phyloP scores from a whole-genome alignment of 495 filamentous ascomycete species.

The Trichoderma orchidacearum region DNA sequence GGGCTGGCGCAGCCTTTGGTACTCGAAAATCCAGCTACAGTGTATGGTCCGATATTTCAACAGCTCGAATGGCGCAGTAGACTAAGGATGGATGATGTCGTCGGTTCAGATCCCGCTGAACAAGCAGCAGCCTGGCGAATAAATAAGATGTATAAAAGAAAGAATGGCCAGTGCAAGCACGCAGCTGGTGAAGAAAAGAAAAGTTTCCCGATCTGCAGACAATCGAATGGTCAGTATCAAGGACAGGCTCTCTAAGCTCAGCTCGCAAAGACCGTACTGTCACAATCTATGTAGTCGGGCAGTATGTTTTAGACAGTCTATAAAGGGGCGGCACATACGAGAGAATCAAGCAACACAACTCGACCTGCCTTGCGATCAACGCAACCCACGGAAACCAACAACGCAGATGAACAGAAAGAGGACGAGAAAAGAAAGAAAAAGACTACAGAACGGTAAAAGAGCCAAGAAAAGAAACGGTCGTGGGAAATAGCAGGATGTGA shows the following conservation, averaged over 20 bases:
- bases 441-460: not conserved
- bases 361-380: not conserved
- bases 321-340: slow-evolving; percentile 3
- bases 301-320: no score
- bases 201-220: not conserved
- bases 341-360: not conserved
- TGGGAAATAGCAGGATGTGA: not conserved
- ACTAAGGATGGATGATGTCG: not conserved
- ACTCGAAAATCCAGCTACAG: no score
- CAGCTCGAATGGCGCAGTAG: not conserved
- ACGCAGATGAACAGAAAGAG: slow-evolving; percentile 1
- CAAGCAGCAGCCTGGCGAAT: slow-evolving; percentile 16
- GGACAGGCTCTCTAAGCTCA: no score
- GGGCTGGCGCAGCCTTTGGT: no score
- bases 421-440: slow-evolving; percentile 1
- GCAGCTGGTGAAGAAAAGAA: not conserved
- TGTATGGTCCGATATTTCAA: no score
- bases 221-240: not conserved
- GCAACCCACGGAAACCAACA: slow-evolving; percentile 2
- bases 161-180: slow-evolving; percentile 3
- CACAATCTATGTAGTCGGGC: not conserved
- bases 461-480: slow-evolving; percentile 4
- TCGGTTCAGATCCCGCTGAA: slow-evolving; percentile 48
- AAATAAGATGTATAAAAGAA: slow-evolving; percentile 16
- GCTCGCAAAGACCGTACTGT: not conserved